Evolutionary conservation across 306 rosid genomes (phyloP).

Genomic region (Parietaria judaica): DNA sequence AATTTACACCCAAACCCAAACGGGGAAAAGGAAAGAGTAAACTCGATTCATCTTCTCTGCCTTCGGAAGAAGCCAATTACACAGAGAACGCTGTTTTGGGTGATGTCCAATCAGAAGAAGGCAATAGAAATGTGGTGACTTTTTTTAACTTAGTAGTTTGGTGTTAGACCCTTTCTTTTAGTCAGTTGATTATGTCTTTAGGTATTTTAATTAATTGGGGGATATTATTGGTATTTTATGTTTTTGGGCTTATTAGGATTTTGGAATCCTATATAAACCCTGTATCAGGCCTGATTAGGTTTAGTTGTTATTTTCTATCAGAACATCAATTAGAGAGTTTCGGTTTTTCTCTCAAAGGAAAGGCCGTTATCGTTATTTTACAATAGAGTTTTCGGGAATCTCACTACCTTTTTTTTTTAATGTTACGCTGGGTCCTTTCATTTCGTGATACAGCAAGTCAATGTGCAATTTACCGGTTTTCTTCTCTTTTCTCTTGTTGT

Average conservation of each 20-base stretch:
- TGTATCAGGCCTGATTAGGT: too few relatives aligned
- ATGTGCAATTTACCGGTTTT: background rate
- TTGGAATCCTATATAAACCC: too few relatives aligned
- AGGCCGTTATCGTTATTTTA: background rate
- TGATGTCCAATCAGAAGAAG: constrained; percentile 40
- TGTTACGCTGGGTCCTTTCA: too few relatives aligned
- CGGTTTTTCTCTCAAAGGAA: too few relatives aligned
- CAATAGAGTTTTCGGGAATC: background rate
- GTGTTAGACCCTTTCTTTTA: too few relatives aligned
- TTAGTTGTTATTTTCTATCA: too few relatives aligned
- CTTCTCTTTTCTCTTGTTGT: constrained; percentile 18
- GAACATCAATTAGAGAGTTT: too few relatives aligned
- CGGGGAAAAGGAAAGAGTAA: constrained; percentile 21
- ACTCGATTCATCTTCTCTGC: constrained; percentile 13
- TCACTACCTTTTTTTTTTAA: background rate
- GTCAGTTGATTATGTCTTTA: too few relatives aligned
- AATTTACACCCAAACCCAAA: constrained; percentile 32
- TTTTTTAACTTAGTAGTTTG: constrained; percentile 13
- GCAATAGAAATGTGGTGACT: constrained; percentile 28
- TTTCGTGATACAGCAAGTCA: background rate
- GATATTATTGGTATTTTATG: too few relatives aligned
- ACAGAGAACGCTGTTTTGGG: constrained; percentile 28
- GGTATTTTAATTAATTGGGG: too few relatives aligned
- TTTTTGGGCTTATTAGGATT: too few relatives aligned
- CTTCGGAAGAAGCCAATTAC: constrained; percentile 10